Evolutionary conservation across 1,139 yeast genomes (phyloP), one percentile per base, ranked within the genome.

Genomic region (Zygoascus meyerae): DNA sequence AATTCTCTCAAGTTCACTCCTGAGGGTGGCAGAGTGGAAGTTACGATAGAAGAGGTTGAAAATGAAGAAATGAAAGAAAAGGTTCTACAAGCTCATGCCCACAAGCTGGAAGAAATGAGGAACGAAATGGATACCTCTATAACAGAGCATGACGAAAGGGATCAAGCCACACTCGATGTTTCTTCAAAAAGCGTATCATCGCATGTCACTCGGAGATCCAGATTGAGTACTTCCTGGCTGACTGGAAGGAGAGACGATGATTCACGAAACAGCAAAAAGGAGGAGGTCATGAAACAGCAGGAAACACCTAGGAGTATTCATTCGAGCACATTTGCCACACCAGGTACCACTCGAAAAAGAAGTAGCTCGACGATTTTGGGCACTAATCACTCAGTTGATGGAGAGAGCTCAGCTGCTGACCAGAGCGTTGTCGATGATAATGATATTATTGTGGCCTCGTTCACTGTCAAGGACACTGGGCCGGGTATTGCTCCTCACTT

Each of bases 1-100:
- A 90, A 87, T 64, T 83, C 95, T 1, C 71, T 92, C 54, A 92
- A 92, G 61, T 92, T 92, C 57, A 90, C 97, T 0, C 96, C 96
- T 0, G 83, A 81, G 15, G 87, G 86, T 53, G 97, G 97, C 1
- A 72, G 77, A 12, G 95, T 92, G 12, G 75, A 75, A 28, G 92
- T 89, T 3, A 64, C 72, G 0, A 40, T 43, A 8, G 34, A 36
- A 11, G 41, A 44, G n/a, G 44, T 42, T 6, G 21, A 32, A 29
- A 36, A 35, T 17, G 35, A 15, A 8, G 40, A 14, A 15, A 31
- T 42, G 40, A 29, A 9, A n/a, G 10, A 21, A 8, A 31, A 36
- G 2, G 18, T 42, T 7, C 12, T 31, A 7, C 17, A 42, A 11
- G 14, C 36, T n/a, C 35, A 30, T 2, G 12, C 15, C 9, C 29